Percentiles rank a stretch among this genome's conserved stretches.
Conservation (phyloP, 345 rosid genomes). For the Eucalyptus fibrosa region DNA sequence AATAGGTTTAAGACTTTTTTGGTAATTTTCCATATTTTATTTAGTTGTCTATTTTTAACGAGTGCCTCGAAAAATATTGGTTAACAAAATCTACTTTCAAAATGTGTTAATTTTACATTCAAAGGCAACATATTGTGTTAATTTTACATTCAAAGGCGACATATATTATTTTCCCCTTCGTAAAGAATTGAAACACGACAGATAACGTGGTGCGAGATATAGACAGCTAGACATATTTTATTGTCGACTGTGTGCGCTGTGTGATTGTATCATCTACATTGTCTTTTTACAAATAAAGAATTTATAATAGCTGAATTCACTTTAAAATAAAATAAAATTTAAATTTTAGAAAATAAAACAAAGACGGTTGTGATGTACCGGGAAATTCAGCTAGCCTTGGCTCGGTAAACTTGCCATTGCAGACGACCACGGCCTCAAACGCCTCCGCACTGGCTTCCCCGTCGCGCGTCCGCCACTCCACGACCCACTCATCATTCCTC, state of each 20-base stretch:
- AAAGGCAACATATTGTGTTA: too few relatives aligned
- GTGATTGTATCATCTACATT: neutral
- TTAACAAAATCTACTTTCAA: too few relatives aligned
- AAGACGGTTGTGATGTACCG: neutral
- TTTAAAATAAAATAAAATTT: neutral
- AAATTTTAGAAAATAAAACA: too few relatives aligned
- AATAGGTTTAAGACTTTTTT: too few relatives aligned
- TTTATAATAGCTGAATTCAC: neutral
- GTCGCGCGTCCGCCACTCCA: neutral
- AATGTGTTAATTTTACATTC: too few relatives aligned
- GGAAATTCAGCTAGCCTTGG: constrained; percentile 2
- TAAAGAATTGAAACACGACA: neutral
- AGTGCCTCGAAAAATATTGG: too few relatives aligned
- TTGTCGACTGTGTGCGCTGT: neutral
- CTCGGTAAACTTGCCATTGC: neutral
- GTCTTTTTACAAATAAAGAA: neutral
- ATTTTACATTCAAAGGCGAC: neutral
- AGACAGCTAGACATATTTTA: neutral
- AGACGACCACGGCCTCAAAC: constrained; percentile 10
- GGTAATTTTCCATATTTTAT: too few relatives aligned
- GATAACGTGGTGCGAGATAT: neutral
- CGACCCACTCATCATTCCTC: neutral
- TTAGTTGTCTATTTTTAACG: too few relatives aligned
- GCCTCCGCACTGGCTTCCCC: neutral
- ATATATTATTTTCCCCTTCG: neutral